Percentiles rank a stretch among this genome's conserved stretches.
These are phyloP conservation scores for Suillus lakei DNA, from an alignment of 768 basidiomycete species.

Conservation along the genomic window DNA sequence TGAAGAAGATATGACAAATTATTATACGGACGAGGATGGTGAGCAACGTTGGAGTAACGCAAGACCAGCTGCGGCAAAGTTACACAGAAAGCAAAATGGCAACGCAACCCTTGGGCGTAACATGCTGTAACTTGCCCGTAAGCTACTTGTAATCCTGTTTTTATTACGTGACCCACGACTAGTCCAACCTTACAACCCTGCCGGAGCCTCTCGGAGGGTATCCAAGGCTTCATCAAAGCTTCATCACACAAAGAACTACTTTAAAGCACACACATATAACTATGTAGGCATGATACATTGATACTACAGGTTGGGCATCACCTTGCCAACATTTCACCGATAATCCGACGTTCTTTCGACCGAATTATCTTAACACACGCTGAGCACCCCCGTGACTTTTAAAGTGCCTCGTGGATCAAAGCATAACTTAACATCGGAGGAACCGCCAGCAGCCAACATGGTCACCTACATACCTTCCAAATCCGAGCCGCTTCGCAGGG, in stretches of 20 bases:
- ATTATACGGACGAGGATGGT: neutral
- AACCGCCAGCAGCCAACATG: too few relatives aligned
- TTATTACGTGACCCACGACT: neutral
- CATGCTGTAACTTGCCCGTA: neutral
- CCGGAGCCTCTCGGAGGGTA: neutral
- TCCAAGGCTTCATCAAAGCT: too few relatives aligned
- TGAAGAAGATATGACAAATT: neutral
- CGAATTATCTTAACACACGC: neutral
- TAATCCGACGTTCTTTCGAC: neutral
- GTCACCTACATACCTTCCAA: too few relatives aligned
- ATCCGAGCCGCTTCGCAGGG: neutral
- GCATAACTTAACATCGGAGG: neutral
- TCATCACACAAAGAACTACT: neutral
- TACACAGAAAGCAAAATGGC: neutral
- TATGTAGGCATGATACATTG: too few relatives aligned
- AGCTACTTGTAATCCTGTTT: neutral
- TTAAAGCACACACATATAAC: neutral
- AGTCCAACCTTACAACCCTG: neutral
- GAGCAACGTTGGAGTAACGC: neutral
- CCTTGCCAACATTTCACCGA: neutral
- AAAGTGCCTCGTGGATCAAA: neutral
- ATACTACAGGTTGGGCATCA: neutral
- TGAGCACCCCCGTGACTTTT: neutral
- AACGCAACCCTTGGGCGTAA: neutral
- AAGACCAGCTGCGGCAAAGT: constrained; percentile 5